Evolutionary conservation across 1,284 basidiomycete species (phyloP).

Genomic region (Amylostereum chailletii): DNA sequence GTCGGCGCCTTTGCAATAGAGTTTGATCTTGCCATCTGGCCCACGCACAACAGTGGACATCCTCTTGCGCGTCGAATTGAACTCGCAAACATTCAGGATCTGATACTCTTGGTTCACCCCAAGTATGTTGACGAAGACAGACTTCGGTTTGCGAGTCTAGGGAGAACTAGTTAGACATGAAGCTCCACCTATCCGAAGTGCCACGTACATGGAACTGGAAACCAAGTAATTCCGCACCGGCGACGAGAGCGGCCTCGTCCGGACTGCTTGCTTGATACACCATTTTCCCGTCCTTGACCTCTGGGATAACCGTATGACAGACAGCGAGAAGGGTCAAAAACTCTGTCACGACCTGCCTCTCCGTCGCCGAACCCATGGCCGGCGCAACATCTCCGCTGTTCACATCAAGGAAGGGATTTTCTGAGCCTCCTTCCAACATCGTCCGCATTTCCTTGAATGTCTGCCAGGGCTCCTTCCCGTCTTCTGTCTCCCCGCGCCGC

Average conservation of each 20-base stretch:
- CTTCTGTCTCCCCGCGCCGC: slow-evolving; percentile 55
- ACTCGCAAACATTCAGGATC: slow-evolving; percentile 96
- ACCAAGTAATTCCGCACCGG: slow-evolving; percentile 87
- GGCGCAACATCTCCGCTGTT: slow-evolving; percentile 29
- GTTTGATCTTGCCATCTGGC: slow-evolving; percentile 86
- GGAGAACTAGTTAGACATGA: slow-evolving; percentile 1
- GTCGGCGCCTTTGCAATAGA: slow-evolving; percentile 97
- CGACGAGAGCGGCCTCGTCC: slow-evolving; percentile 94
- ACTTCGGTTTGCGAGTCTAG: slow-evolving; percentile 94
- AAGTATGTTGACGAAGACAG: slow-evolving; percentile 80
- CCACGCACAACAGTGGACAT: slow-evolving; percentile 93
- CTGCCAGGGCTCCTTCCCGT: slow-evolving; percentile 62
- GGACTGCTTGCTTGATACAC: slow-evolving; percentile 96
- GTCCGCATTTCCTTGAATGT: slow-evolving; percentile 69
- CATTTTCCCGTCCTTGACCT: slow-evolving; percentile 77
- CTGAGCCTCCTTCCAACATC: slow-evolving; percentile 33
- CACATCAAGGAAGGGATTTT: slow-evolving; percentile 49
- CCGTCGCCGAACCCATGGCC: slow-evolving; percentile 21
- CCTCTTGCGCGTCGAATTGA: slow-evolving; percentile 95
- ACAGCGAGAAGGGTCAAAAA: slow-evolving; percentile 91
- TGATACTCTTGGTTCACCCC: slow-evolving; percentile 78
- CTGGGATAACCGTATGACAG: slow-evolving; percentile 99
- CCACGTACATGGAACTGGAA: slow-evolving; percentile 87
- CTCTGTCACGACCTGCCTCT: slow-evolving; percentile 64
- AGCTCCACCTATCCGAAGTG: not conserved